These are phyloP conservation scores for Dendrothele bispora DNA, from an alignment of 768 basidiomycete genomes.

Conservation along the genomic window DNA sequence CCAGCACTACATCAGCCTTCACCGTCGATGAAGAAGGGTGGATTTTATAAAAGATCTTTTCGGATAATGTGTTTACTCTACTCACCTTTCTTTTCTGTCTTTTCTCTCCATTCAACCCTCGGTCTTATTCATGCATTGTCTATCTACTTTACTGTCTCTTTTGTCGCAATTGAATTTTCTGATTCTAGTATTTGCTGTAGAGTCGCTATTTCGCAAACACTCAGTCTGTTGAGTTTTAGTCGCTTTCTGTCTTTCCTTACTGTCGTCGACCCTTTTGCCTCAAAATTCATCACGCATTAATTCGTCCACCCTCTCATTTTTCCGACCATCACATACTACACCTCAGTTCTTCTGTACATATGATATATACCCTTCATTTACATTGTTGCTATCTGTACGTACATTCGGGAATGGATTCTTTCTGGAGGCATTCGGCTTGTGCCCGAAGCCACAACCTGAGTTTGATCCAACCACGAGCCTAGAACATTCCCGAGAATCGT, in stretches of 20 bases:
- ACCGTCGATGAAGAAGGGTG: constrained; percentile 77
- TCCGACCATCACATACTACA: not conserved
- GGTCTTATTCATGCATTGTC: not conserved
- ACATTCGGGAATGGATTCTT: not conserved
- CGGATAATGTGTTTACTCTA: not conserved
- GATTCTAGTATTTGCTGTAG: not conserved
- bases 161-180: not conserved
- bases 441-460: too few relatives aligned
- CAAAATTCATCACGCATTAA: not conserved
- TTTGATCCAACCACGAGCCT: too few relatives aligned
- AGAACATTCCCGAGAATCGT: too few relatives aligned
- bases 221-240: not conserved
- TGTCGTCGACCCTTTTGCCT: not conserved
- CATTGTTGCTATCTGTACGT: not conserved
- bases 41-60: constrained; percentile 51
- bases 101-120: not conserved
- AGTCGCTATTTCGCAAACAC: not conserved
- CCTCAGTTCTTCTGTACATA: not conserved
- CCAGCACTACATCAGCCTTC: constrained; percentile 73
- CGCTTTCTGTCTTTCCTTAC: not conserved
- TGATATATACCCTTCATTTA: not conserved
- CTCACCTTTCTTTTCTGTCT: not conserved
- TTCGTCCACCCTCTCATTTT: not conserved
- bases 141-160: not conserved
- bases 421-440: too few relatives aligned